These are phyloP conservation scores for Ilyonectria sp. DNA, from an alignment of 2,329 filamentous ascomycete genomes.

Conservation along the genomic window DNA sequence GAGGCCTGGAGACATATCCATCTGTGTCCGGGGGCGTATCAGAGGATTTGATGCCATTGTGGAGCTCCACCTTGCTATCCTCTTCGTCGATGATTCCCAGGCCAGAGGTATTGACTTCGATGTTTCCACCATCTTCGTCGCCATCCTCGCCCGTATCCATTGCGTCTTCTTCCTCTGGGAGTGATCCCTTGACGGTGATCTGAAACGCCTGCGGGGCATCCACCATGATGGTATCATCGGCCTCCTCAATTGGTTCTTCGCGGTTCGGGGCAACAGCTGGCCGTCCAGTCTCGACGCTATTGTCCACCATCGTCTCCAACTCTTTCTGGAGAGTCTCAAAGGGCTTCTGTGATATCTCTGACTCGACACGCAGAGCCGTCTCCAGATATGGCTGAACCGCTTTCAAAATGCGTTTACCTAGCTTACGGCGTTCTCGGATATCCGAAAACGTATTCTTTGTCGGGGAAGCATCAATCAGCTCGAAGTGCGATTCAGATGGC, in stretches of 20 bases:
- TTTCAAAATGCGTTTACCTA: slow-evolving; percentile 93
- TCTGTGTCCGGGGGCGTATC: slow-evolving; percentile 66
- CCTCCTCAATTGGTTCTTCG: slow-evolving; percentile 56
- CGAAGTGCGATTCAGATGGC: slow-evolving; percentile 48
- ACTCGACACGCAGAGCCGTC: slow-evolving; percentile 82
- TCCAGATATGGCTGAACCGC: slow-evolving; percentile 85
- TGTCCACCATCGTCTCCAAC: slow-evolving; percentile 80
- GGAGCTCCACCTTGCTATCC: slow-evolving; percentile 45
- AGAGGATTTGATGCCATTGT: slow-evolving; percentile 45
- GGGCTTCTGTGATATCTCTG: slow-evolving; percentile 81
- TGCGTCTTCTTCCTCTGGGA: slow-evolving; percentile 50
- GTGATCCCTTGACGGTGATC: slow-evolving; percentile 61
- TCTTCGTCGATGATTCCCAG: slow-evolving; percentile 49
- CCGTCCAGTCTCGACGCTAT: slow-evolving; percentile 72
- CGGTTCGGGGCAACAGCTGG: slow-evolving; percentile 56
- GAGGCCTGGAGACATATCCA: slow-evolving; percentile 57
- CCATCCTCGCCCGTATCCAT: slow-evolving; percentile 55
- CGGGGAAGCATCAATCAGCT: slow-evolving; percentile 63
- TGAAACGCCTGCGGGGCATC: slow-evolving; percentile 61
- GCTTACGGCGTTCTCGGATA: slow-evolving; percentile 83
- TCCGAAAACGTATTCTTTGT: slow-evolving; percentile 72
- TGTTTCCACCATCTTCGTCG: slow-evolving; percentile 57
- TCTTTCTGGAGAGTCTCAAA: slow-evolving; percentile 80
- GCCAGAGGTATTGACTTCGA: slow-evolving; percentile 63
- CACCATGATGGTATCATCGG: slow-evolving; percentile 66